Evolutionary conservation across 2,329 filamentous ascomycete genomes (phyloP), one percentile per base, ranked within the genome.

Genomic region (Colletotrichum aenigma): DNA sequence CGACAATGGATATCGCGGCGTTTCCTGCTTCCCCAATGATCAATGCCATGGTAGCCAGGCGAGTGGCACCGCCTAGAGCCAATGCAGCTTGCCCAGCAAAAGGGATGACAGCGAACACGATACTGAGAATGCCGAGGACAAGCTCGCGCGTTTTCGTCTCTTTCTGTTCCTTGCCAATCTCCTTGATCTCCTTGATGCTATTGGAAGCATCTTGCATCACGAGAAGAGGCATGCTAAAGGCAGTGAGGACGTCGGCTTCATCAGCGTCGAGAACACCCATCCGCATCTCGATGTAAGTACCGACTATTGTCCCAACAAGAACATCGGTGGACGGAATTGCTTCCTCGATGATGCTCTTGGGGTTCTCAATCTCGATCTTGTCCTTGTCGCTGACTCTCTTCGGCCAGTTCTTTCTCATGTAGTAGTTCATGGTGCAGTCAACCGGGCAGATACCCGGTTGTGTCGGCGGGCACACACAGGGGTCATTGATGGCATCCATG

Each of bases 91-190:
- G 87, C 61, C 88, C 88, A 16, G 89, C 77, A 74, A 90, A 87
- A 24, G 89, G 89, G 34, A 90, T 82, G 32, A 90, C 82, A 52
- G 88, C 87, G 68, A 91, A 83, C 60, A 87, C 43, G 68, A 87
- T 87, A 72, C 87, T 87, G 26, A 89, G 78, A 16, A 87, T 83
- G 34, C 70, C 65, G 15, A 81, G 16, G 30, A 83, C 78, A 2
- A 82, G 76, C 2, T 79, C 62, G 10, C 77, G 77, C 13, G 78
- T 78, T 34, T 82, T 75, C 0, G 76, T 74, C 66, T 76, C 75
- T 62, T 75, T 67, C 13, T 77, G 70, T 26, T 80, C 55, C 62
- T 79, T 78, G 1, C 75, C 81, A 70, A 80, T 76, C 38, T 80
- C 76, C 74, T 79, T 78, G 32, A 82, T 77, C 32, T 79, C 68